phyloP scores from a whole-genome alignment of 345 rosid species.

The Reutealis trisperma region DNA sequence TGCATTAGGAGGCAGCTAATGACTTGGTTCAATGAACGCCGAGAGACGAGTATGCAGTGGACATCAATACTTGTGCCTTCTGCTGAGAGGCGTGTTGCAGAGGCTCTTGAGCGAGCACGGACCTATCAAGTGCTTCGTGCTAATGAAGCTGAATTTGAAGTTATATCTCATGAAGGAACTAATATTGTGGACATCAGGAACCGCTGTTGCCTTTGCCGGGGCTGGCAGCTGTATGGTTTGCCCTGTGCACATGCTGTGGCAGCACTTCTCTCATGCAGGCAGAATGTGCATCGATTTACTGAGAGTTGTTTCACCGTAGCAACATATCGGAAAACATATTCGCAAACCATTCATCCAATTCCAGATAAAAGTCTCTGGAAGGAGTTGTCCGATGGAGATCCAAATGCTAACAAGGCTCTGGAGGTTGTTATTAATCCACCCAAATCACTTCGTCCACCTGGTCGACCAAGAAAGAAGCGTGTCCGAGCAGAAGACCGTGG shows the following conservation, averaged over 20 bases:
- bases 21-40: conserved; percentile 97
- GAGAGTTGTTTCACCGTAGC: conserved; percentile 98
- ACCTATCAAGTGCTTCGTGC: conserved; percentile 92
- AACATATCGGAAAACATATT: conserved; percentile 84
- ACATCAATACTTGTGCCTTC: conserved; percentile 90
- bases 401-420: conserved; percentile 41
- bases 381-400: conserved; percentile 75
- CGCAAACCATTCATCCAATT: conserved; percentile 94
- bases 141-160: conserved; percentile 93
- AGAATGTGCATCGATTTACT: conserved; percentile 91
- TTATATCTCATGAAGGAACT: conserved; percentile 87
- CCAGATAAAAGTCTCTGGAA: conserved; percentile 93
- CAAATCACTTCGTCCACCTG: conserved; percentile 87
- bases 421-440: conserved; percentile 74
- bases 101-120: conserved; percentile 84
- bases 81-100: conserved; percentile 84
- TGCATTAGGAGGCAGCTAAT: conserved; percentile 95
- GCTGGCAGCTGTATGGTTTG: conserved; percentile 94
- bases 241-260: conserved; percentile 99
- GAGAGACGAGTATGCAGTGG: conserved; percentile 96
- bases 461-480: conserved; percentile 91
- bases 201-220: conserved; percentile 91
- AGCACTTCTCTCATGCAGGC: conserved; percentile 95
- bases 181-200: conserved; percentile 88
- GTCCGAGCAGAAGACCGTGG: conserved; percentile 94